Evolutionary conservation across 2,329 filamentous ascomycete genomes (phyloP).

Genomic region (Hypoxylon sp.): DNA sequence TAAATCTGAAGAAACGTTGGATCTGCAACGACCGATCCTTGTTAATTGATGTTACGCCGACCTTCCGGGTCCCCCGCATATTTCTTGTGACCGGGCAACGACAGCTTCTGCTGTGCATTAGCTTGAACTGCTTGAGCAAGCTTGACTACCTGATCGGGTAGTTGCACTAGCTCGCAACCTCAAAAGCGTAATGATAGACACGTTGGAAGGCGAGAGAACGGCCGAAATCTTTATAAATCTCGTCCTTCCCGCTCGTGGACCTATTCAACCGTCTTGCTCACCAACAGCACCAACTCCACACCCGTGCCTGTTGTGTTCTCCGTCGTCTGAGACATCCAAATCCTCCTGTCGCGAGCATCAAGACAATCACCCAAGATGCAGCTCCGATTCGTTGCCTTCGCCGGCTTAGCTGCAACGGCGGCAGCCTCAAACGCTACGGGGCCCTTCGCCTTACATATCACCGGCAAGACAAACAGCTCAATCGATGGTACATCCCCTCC

Average conservation of each 20-base stretch:
- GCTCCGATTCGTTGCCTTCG: conserved; percentile 25
- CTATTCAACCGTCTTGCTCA: background rate
- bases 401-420: conserved; percentile 39
- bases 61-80: conserved; percentile 13
- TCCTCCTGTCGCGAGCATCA: background rate
- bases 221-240: conserved; percentile 25
- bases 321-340: background rate
- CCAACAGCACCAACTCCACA: conserved; percentile 1
- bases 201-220: conserved; percentile 14
- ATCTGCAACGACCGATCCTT: conserved; percentile 16
- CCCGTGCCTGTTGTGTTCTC: background rate
- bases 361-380: conserved; percentile 22
- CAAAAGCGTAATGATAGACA: conserved; percentile 33
- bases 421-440: conserved; percentile 45
- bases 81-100: conserved; percentile 20
- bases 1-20: conserved; percentile 1
- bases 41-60: conserved; percentile 8
- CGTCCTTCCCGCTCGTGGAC: conserved; percentile 14
- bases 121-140: conserved; percentile 10
- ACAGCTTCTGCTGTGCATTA: background rate
- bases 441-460: conserved; percentile 46
- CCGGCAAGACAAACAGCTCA: conserved; percentile 43
- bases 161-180: background rate
- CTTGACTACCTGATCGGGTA: conserved; percentile 22
- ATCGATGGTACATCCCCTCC: conserved; percentile 43